Percentiles rank a stretch among this genome's conserved stretches.
phyloP scores from a whole-genome alignment of 345 rosid genomes.

The Aegle marmelos region DNA sequence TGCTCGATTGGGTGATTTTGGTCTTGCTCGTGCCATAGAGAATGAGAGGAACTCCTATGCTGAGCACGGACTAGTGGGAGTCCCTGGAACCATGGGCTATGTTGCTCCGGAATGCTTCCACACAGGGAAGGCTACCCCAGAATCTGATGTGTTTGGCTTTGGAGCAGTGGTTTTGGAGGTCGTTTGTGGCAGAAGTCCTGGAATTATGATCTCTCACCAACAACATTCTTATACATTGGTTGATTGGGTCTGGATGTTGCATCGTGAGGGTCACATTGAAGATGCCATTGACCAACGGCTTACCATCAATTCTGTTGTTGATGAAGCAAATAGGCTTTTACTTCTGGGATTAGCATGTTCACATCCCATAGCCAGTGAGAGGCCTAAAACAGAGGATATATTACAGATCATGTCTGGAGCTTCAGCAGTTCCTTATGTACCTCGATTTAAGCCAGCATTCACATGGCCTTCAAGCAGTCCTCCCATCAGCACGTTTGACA shows the following conservation, averaged over 20 bases:
- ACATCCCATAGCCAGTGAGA: conserved; percentile 33
- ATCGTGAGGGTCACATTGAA: conserved; percentile 31
- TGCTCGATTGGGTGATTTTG: conserved; percentile 42
- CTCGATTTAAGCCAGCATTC: conserved; percentile 39
- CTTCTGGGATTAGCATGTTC: conserved; percentile 47
- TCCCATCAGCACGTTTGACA: neutral
- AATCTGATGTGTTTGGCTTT: conserved; percentile 47
- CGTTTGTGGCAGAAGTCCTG: conserved; percentile 32
- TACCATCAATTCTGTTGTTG: conserved; percentile 8
- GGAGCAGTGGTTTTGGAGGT: conserved; percentile 48
- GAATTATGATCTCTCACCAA: conserved; percentile 24
- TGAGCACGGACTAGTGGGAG: conserved; percentile 22
- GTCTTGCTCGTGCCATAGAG: conserved; percentile 41
- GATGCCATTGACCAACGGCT: conserved; percentile 40
- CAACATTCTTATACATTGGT: conserved; percentile 25
- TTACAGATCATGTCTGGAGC: conserved; percentile 37
- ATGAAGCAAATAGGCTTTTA: conserved; percentile 33
- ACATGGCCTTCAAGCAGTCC: conserved; percentile 28
- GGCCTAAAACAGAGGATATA: conserved; percentile 31
- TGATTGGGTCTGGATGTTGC: conserved; percentile 48
- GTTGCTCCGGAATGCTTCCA: conserved; percentile 50
- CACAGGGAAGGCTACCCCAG: conserved; percentile 37
- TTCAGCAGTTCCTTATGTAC: conserved; percentile 32
- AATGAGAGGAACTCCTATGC: conserved; percentile 39
- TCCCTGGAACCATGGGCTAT: conserved; percentile 39